phyloP scores from a whole-genome alignment of 1,139 yeast species.

The Protomyces lactucae-debilis region DNA sequence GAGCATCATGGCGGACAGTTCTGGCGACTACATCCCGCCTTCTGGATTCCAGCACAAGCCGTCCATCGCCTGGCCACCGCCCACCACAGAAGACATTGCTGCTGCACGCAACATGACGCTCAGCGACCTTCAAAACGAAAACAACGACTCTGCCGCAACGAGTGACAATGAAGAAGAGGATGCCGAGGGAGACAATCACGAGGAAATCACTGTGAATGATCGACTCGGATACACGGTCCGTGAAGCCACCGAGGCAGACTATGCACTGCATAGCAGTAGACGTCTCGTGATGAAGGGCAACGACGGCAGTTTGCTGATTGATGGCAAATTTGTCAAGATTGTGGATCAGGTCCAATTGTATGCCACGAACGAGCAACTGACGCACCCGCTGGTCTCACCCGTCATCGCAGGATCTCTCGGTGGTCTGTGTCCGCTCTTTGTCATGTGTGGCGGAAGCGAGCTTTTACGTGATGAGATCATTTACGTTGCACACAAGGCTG shows the following conservation, averaged over 20 bases:
- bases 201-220: background rate
- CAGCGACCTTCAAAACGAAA: background rate
- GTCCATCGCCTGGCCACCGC: slow-evolving; percentile 26
- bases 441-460: slow-evolving; percentile 27
- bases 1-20: slow-evolving; percentile 29
- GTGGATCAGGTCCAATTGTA: slow-evolving; percentile 26
- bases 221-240: slow-evolving; percentile 11
- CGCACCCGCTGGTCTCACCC: slow-evolving; percentile 28
- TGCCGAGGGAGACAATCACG: background rate
- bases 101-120: slow-evolving; percentile 5
- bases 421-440: slow-evolving; percentile 25
- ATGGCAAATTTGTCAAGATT: slow-evolving; percentile 10
- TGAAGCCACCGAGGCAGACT: background rate
- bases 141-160: background rate
- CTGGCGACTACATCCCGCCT: slow-evolving; percentile 32
- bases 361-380: slow-evolving; percentile 25
- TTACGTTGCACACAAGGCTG: slow-evolving; percentile 25
- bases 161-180: background rate
- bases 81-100: slow-evolving; percentile 22
- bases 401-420: slow-evolving; percentile 25
- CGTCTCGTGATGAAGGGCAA: slow-evolving; percentile 13
- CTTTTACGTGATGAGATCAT: slow-evolving; percentile 28
- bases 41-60: slow-evolving; percentile 28
- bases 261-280: background rate
- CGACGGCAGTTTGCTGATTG: slow-evolving; percentile 13